phyloP scores from a whole-genome alignment of 2,329 filamentous ascomycete species.

The Aspergillus sp. region DNA sequence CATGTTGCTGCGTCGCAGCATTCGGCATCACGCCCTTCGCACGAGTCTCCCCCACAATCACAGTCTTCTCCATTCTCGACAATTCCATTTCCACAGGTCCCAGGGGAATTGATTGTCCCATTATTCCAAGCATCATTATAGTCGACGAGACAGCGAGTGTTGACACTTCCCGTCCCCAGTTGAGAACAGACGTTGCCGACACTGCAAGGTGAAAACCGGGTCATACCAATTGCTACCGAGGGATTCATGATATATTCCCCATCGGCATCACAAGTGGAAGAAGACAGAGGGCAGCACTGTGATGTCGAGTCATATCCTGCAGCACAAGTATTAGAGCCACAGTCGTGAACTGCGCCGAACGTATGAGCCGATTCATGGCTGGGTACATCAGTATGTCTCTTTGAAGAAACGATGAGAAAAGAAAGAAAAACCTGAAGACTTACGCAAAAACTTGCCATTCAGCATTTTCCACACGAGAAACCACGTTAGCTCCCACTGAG shows the following conservation, averaged over 20 bases:
- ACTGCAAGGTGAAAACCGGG: slow-evolving; percentile 74
- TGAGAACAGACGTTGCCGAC: slow-evolving; percentile 87
- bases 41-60: slow-evolving; percentile 70
- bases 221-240: slow-evolving; percentile 61
- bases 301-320: slow-evolving; percentile 44
- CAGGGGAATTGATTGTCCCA: slow-evolving; percentile 48
- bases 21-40: slow-evolving; percentile 6
- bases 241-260: slow-evolving; percentile 58
- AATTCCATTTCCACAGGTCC: slow-evolving; percentile 80
- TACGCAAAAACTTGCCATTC: slow-evolving; percentile 90
- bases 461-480: slow-evolving; percentile 66
- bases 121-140: too few species aligned
- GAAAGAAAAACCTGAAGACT: slow-evolving; percentile 1
- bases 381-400: not conserved
- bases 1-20: slow-evolving; percentile 18
- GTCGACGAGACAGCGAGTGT: slow-evolving; percentile 65
- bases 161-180: slow-evolving; percentile 66
- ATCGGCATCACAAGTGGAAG: slow-evolving; percentile 62
- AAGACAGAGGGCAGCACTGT: slow-evolving; percentile 72
- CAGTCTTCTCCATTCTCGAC: slow-evolving; percentile 86
- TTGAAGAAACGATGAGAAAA: not conserved
- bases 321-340: slow-evolving; percentile 52
- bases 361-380: slow-evolving; percentile 84
- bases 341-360: slow-evolving; percentile 69
- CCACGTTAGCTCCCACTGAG: slow-evolving; percentile 63